Conservation (phyloP, 495 filamentous ascomycete genomes). For the Annulohypoxylon nitens region DNA sequence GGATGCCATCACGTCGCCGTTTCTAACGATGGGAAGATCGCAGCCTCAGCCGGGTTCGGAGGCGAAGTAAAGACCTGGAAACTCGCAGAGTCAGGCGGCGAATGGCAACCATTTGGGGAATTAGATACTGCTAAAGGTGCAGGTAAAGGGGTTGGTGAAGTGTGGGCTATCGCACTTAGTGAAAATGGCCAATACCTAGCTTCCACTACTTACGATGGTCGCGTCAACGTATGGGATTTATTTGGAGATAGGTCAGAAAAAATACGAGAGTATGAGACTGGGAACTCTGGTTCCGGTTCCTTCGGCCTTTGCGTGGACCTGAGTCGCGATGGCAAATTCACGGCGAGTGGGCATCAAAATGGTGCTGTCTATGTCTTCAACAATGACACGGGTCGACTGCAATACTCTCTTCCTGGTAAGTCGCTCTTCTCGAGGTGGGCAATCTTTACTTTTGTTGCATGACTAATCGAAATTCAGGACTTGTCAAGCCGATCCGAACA, state of each 20-base stretch:
- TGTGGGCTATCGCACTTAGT: conserved; percentile 90
- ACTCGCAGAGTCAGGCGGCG: conserved; percentile 61
- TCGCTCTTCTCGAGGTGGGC: neutral
- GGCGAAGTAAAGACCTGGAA: conserved; percentile 88
- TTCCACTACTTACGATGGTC: conserved; percentile 83
- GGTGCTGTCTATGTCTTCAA: conserved; percentile 95
- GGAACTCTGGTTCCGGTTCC: conserved; percentile 70
- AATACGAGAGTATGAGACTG: conserved; percentile 88
- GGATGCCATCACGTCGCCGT: conserved; percentile 90
- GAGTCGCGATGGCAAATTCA: conserved; percentile 79
- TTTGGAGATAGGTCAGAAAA: conserved; percentile 60
- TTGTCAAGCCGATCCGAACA: conserved; percentile 84
- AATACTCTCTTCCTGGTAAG: conserved; percentile 86
- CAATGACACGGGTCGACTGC: conserved; percentile 86
- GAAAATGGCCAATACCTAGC: conserved; percentile 85
- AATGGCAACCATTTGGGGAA: conserved; percentile 60
- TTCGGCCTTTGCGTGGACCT: conserved; percentile 92
- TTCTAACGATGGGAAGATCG: conserved; percentile 74
- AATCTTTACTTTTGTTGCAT: neutral
- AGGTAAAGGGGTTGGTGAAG: conserved; percentile 67
- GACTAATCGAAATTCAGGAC: conserved; percentile 64
- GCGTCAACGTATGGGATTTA: conserved; percentile 90
- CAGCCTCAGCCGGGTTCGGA: conserved; percentile 87
- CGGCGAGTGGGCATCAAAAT: conserved; percentile 92
- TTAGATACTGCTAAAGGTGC: conserved; percentile 52